Evolutionary conservation across 2,329 filamentous ascomycete genomes (phyloP).

Genomic region (Penicillium sp.): DNA sequence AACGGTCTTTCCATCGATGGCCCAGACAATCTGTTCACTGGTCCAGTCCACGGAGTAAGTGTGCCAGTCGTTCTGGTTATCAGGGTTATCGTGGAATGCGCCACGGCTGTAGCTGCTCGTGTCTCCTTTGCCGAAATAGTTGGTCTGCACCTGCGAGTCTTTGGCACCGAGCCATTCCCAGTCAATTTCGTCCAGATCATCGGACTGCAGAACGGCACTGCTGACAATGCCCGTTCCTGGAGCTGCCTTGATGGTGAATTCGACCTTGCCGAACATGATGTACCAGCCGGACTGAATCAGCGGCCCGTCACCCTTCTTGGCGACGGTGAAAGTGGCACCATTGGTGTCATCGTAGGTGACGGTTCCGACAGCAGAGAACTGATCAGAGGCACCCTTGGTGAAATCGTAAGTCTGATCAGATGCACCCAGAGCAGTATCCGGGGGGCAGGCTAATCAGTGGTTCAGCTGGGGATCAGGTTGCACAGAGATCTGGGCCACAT

Average conservation of each 20-base stretch:
- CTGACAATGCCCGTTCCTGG: conserved; percentile 89
- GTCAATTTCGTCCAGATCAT: conserved; percentile 92
- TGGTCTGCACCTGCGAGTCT: conserved; percentile 75
- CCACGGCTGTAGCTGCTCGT: conserved; percentile 83
- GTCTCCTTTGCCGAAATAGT: conserved; percentile 93
- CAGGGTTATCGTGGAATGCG: conserved; percentile 63
- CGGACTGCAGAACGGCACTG: conserved; percentile 84
- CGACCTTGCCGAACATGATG: conserved; percentile 96
- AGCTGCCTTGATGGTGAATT: conserved; percentile 77
- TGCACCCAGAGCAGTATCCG: conserved; percentile 75
- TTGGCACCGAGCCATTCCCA: conserved; percentile 90
- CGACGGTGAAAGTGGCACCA: conserved; percentile 76
- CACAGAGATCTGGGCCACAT: conserved; percentile 14
- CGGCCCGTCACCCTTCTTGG: conserved; percentile 72
- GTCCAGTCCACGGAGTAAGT: conserved; percentile 95
- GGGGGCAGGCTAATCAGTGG: conserved; percentile 54
- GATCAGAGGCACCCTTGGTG: conserved; percentile 67
- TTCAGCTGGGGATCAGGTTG: background rate
- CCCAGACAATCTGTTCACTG: conserved; percentile 75
- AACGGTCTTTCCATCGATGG: conserved; percentile 70
- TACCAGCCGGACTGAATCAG: conserved; percentile 88
- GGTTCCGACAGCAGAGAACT: conserved; percentile 65
- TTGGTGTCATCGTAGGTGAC: conserved; percentile 65
- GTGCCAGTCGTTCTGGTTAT: conserved; percentile 70
- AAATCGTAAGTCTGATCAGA: conserved; percentile 76